Base-by-base conservation (phyloP, 495 filamentous ascomycete genomes). In the Penicillium flavigenum region DNA sequence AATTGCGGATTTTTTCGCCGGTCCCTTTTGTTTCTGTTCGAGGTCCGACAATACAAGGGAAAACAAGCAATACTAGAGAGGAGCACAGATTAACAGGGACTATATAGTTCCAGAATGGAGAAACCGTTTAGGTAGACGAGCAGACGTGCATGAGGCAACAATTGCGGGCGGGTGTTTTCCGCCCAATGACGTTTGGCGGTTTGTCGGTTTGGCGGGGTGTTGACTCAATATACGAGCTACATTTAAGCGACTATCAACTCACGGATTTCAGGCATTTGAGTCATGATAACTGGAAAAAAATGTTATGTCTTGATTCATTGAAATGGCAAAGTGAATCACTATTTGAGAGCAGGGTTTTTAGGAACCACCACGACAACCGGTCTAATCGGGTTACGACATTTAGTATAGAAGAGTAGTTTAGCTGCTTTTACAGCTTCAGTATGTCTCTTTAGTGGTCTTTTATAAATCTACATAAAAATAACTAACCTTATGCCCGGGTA, bases 151-250 rank as follows among this genome's bases (percentile, higher is more conserved):
- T 44, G 51, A 65, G 65, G 63, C 63, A 66, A 56, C 58, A 54
- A 14, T 51, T 46, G 63, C 60, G 60, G 63, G 61, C 29, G 36
- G 58, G 16, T 45, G 59, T 63, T 53, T 58, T 61, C 59, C 66
- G 60, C 62, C 63, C 64, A 65, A 69, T 69, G 64, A 67, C 64
- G 64, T 69, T 17, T 39, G 36, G 36, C 16, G n/a, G 34, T 38
- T 38, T 38, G 32, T 12, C 50, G 38, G 8, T 26, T 55, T 55
- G 53, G 53, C 19, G 53, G 53, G 53, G 52, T n/a, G 24, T 43
- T 20, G 38, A 39, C 38, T 31, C 42, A 39, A 9, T 39, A 39
- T 39, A n/a, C 9, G 10, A 26, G 24, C 4, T 43, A 42, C 26
- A 50, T 27, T 46, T n/a, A 27, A 26, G 5, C 20, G 22, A 14